Base-by-base conservation (phyloP, 768 basidiomycete genomes). In the Neoboletus magnificus region DNA sequence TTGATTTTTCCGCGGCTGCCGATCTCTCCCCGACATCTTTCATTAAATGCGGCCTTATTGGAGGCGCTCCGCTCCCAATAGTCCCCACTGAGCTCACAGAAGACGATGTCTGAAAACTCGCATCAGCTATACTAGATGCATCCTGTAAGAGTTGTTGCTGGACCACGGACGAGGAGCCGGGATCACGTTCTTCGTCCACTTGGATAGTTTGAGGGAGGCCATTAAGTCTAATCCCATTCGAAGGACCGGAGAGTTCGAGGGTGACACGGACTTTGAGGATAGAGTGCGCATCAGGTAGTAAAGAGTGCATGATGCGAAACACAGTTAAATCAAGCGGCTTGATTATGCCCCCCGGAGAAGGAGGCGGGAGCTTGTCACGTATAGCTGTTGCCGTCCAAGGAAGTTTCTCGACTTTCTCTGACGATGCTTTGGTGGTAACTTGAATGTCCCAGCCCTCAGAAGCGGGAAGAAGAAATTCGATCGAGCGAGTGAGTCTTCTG, bases 371-470 rank as follows among this genome's bases (percentile, higher is more conserved):
- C 29, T 71, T 77, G 56, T 71, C 74, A 50, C 82, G 81, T 36
- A 77, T 77, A 1, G 86, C 86, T 52, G 75, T 77, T 32, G 80
- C 80, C 9, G 82, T 79, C 91, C 91, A 93, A 3, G 89, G 89
- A 18, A 90, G 77, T 48, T 77, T 75, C 62, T 89, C 84, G 10
- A 88, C 84, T 51, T 82, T 83, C 33, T 86, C 83, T 0, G 85
- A 87, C 1, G 89, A 87, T 7, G 86, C 88, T 66, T 81, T 86
- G 29, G 84, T 83, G 5, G 86, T 79, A 27, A 96, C 75, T 62
- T 87, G 91, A 1, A 94, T 82, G 62, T 93, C 93, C 93, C 91
- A 98, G 27, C 91, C 89, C 58, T 88, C 85, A 18, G 77, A 73
- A 2, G 82, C 77, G 4, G 91, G 90, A 32, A 98, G 71, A n/a